These are phyloP conservation scores for Debaryomyces sp. DNA, from an alignment of 1,139 yeast genomes.

Conservation along the genomic window DNA sequence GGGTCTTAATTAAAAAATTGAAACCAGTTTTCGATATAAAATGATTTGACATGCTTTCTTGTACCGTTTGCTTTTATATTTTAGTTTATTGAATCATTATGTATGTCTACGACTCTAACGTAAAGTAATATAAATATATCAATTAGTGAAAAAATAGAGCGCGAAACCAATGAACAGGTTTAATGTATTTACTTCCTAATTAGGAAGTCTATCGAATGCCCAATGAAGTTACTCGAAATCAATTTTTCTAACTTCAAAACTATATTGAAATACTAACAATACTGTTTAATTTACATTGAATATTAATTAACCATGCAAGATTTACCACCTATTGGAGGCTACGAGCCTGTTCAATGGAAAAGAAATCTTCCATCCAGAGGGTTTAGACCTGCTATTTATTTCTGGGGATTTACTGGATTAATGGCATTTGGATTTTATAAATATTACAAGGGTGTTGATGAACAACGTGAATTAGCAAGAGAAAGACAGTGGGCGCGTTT, in stretches of 20 bases:
- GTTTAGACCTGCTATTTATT: constrained; percentile 73
- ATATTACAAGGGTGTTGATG: constrained; percentile 69
- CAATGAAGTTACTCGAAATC: constrained; percentile 17
- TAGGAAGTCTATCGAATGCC: constrained; percentile 17
- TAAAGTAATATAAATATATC: constrained; percentile 3
- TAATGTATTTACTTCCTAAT: constrained; percentile 12
- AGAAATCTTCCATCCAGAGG: constrained; percentile 86
- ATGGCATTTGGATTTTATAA: constrained; percentile 76
- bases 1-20: constrained; percentile 87
- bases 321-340: constrained; percentile 86
- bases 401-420: constrained; percentile 63
- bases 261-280: background rate
- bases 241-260: constrained; percentile 7
- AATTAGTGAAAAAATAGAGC: background rate
- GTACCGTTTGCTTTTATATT: background rate
- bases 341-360: constrained; percentile 88
- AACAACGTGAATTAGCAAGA: constrained; percentile 73
- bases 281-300: background rate
- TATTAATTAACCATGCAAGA: constrained; percentile 57
- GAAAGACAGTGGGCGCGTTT: constrained; percentile 82
- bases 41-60: constrained; percentile 20
- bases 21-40: constrained; percentile 85
- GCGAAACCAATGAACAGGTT: background rate
- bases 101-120: constrained; percentile 6
- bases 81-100: constrained; percentile 5